These are phyloP conservation scores for Nephromyces sp. DNA, from an alignment of 169 alveolate species.

Conservation along the genomic window DNA sequence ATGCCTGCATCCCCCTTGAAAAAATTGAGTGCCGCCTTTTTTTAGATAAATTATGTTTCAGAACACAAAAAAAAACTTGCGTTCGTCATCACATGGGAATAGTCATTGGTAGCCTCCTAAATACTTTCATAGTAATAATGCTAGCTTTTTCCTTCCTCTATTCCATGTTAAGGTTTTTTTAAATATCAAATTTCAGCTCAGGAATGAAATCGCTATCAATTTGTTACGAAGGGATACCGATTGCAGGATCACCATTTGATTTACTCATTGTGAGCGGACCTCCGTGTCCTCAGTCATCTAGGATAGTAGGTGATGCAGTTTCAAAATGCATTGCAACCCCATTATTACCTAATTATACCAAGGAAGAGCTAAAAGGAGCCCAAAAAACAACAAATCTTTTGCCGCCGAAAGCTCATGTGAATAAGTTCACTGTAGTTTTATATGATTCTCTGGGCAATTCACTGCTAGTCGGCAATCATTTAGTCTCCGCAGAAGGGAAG, in stretches of 20 bases:
- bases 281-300: conserved; percentile 34
- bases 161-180: too few species aligned
- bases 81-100: too few species aligned
- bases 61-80: too few species aligned
- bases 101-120: too few species aligned
- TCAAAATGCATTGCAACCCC: conserved; percentile 41
- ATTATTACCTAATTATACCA: conserved; percentile 2
- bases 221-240: conserved; percentile 43
- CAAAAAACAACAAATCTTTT: neutral
- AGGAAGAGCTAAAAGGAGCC: neutral
- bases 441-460: conserved; percentile 30
- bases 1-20: too few species aligned
- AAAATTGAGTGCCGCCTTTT: too few species aligned
- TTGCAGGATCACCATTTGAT: conserved; percentile 50
- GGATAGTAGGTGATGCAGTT: conserved; percentile 39
- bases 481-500: conserved; percentile 24
- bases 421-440: neutral
- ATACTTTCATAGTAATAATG: too few species aligned
- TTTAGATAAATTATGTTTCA: too few species aligned
- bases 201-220: conserved; percentile 28
- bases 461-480: conserved; percentile 40
- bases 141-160: too few species aligned
- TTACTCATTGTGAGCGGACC: conserved; percentile 27
- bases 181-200: too few species aligned
- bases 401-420: neutral